These are phyloP conservation scores for Trichophyton verrucosum DNA, from an alignment of 2,329 filamentous ascomycete species.

Conservation along the genomic window DNA sequence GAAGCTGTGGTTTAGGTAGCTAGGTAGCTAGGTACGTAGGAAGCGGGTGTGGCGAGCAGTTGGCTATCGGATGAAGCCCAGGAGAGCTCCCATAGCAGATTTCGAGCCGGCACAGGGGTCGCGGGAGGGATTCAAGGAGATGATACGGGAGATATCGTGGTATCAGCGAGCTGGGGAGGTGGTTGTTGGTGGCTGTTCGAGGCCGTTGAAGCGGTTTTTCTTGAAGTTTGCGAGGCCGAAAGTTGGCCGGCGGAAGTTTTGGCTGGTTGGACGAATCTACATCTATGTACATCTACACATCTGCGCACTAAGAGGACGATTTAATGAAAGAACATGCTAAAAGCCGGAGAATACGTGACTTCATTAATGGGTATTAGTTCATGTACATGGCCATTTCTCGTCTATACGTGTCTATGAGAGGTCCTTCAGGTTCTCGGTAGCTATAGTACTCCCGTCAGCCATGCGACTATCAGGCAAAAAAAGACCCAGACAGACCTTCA, in stretches of 20 bases:
- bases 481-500: conserved; percentile 53
- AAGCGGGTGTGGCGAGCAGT: neutral
- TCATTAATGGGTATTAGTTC: neutral
- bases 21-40: neutral
- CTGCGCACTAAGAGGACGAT: no score
- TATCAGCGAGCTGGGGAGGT: neutral
- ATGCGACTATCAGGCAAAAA: neutral
- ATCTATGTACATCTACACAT: neutral
- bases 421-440: conserved; percentile 11
- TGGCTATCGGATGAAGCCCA: neutral
- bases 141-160: neutral
- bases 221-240: neutral
- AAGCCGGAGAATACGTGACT: neutral
- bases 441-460: conserved; percentile 2
- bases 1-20: neutral
- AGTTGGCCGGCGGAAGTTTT: neutral
- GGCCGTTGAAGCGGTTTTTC: neutral
- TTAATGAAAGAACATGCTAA: neutral
- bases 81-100: neutral
- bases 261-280: neutral
- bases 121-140: neutral
- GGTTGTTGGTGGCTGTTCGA: neutral
- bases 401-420: neutral
- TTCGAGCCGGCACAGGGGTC: neutral
- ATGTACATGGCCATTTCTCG: neutral